A percentile compares a stretch with the other conserved stretches of the same genome.
Conservation (phyloP, 1,284 basidiomycete genomes). For the Cryptococcus jaspeensis region DNA sequence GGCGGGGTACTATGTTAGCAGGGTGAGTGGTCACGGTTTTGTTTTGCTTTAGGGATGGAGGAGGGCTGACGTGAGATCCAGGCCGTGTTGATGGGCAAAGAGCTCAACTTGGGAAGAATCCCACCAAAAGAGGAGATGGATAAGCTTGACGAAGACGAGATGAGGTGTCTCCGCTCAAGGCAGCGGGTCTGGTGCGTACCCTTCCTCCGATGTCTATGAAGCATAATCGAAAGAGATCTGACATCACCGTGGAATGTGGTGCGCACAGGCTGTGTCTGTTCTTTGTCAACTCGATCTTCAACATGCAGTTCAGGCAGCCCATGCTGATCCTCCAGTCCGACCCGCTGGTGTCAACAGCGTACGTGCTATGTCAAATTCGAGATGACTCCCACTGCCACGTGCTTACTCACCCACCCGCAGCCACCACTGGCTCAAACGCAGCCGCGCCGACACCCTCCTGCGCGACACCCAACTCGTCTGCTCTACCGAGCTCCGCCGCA, state of each 20-base stretch:
- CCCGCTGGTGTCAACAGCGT: slow-evolving; percentile 31
- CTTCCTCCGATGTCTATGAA: neutral
- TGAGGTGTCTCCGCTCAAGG: slow-evolving; percentile 22
- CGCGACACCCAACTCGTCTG: slow-evolving; percentile 35
- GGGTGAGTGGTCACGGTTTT: slow-evolving; percentile 17
- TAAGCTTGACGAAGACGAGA: slow-evolving; percentile 20
- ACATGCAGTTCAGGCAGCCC: slow-evolving; percentile 43
- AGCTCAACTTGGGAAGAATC: slow-evolving; percentile 32
- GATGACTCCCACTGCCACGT: neutral
- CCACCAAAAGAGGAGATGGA: slow-evolving; percentile 19
- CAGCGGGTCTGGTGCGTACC: slow-evolving; percentile 35
- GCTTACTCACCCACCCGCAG: slow-evolving; percentile 3
- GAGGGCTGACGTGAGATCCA: slow-evolving; percentile 6
- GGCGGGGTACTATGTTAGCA: slow-evolving; percentile 37
- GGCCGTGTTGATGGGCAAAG: slow-evolving; percentile 37
- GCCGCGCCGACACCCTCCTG: slow-evolving; percentile 23
- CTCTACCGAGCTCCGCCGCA: slow-evolving; percentile 33
- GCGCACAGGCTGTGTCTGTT: slow-evolving; percentile 35
- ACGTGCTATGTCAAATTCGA: neutral
- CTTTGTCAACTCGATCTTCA: slow-evolving; percentile 40
- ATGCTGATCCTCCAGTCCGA: slow-evolving; percentile 38
- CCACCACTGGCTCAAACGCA: slow-evolving; percentile 28
- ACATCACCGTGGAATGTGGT: neutral
- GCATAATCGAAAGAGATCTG: too few relatives aligned
- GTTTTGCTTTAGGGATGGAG: too few relatives aligned